These are phyloP conservation scores for Pythium brachiatum DNA, from an alignment of 352 stramenopile species.

Conservation along the genomic window DNA sequence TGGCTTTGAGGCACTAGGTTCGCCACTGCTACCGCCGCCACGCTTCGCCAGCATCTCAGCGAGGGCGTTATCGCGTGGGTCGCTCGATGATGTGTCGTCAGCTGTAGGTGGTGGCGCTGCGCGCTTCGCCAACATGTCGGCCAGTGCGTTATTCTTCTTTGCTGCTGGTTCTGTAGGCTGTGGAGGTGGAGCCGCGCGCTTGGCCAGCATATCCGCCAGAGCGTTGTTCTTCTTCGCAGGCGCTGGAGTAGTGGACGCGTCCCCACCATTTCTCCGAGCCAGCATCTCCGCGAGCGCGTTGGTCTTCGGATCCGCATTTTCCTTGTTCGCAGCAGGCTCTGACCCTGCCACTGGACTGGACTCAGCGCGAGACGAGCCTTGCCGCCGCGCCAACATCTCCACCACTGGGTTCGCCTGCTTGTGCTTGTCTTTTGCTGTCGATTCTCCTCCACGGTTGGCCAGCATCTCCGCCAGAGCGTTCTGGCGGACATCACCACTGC, in stretches of 20 bases:
- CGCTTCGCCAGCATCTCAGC: slow-evolving; percentile 8
- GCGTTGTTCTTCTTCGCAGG: slow-evolving; percentile 24
- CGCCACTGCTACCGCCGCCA: slow-evolving; percentile 4
- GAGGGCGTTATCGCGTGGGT: slow-evolving; percentile 10
- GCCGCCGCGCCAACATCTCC: slow-evolving; percentile 15
- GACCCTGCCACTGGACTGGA: background rate
- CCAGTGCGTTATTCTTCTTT: slow-evolving; percentile 33
- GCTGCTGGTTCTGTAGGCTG: background rate
- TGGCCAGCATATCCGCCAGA: slow-evolving; percentile 27
- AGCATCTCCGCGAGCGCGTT: slow-evolving; percentile 36
- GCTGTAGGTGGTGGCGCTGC: background rate
- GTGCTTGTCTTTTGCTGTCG: slow-evolving; percentile 4
- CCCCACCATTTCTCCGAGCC: slow-evolving; percentile 26
- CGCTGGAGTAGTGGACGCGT: slow-evolving; percentile 15
- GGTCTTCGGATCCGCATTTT: slow-evolving; percentile 2
- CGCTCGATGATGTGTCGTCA: no score
- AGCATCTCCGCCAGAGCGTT: slow-evolving; percentile 29
- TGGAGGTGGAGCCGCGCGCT: background rate
- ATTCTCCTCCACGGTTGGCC: slow-evolving; percentile 20
- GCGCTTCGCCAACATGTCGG: background rate
- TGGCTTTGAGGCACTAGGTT: slow-evolving; percentile 2
- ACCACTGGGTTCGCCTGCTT: slow-evolving; percentile 9
- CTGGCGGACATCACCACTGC: slow-evolving; percentile 7
- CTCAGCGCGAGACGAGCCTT: background rate
- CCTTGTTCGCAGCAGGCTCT: slow-evolving; percentile 2